These are phyloP conservation scores for Tolypocladium amazonense DNA, from an alignment of 2,329 filamentous ascomycete genomes.

Conservation along the genomic window DNA sequence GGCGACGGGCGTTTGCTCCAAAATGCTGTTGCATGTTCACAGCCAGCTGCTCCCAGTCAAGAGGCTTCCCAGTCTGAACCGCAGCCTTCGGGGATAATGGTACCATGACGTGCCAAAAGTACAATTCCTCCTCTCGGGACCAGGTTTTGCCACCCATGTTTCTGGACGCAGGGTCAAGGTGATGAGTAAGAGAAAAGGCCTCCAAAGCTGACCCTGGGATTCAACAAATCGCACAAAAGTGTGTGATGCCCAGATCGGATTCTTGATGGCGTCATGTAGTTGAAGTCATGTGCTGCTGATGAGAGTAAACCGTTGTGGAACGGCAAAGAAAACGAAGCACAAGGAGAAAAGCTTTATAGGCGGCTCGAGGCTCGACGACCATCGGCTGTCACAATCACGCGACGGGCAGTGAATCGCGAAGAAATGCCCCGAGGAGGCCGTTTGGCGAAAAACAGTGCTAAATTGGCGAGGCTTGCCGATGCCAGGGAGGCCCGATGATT, in stretches of 20 bases:
- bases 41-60: constrained; percentile 27
- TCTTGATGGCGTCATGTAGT: background rate
- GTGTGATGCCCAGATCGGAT: background rate
- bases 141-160: constrained; percentile 42
- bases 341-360: background rate
- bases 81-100: constrained; percentile 24
- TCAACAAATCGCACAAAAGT: background rate
- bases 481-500: background rate
- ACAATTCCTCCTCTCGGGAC: constrained; percentile 34
- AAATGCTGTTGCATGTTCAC: constrained; percentile 25
- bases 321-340: background rate
- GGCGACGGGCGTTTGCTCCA: constrained; percentile 22
- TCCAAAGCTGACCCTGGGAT: background rate
- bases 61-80: constrained; percentile 1
- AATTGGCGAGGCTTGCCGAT: background rate
- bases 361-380: background rate
- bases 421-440: background rate
- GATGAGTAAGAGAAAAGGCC: background rate
- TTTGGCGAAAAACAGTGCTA: background rate
- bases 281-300: background rate
- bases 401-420: background rate
- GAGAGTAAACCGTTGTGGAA: background rate
- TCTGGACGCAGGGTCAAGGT: background rate
- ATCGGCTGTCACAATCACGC: background rate
- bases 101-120: constrained; percentile 35